Conservation (phyloP, 108 stramenopile species). For the Licmophora abbreviata region DNA sequence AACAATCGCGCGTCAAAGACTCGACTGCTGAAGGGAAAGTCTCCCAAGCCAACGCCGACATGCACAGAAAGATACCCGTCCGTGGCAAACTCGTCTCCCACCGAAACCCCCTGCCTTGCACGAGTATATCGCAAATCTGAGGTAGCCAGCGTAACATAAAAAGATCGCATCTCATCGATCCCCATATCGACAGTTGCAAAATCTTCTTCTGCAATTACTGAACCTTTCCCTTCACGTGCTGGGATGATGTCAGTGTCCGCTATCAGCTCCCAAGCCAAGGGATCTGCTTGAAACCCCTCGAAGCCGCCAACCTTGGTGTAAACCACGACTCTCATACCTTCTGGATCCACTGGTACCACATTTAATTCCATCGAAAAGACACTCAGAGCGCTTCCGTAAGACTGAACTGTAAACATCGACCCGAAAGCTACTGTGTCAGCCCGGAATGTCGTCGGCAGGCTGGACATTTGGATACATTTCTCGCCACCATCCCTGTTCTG, state of each 20-base stretch:
- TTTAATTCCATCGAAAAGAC: background rate
- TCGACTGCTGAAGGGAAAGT: background rate
- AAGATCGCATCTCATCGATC: conserved; percentile 1
- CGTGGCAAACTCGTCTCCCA: background rate
- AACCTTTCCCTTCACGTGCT: conserved; percentile 1
- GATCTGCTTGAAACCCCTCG: background rate
- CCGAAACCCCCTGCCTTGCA: background rate
- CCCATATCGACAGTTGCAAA: background rate
- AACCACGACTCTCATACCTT: background rate
- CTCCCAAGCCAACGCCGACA: background rate
- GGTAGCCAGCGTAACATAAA: background rate
- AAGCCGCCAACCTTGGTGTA: conserved; percentile 2
- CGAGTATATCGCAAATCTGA: conserved; percentile 1
- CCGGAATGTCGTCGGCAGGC: background rate
- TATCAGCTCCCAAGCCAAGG: background rate
- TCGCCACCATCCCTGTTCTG: too few relatives aligned
- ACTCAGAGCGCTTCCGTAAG: background rate
- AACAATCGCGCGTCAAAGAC: conserved; percentile 1
- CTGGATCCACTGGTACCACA: background rate
- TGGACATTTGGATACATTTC: background rate
- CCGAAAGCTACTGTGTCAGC: conserved; percentile 1
- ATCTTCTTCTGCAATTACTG: background rate
- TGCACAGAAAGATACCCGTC: background rate
- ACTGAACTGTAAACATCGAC: conserved; percentile 2
- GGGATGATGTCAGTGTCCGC: background rate